phyloP scores from a whole-genome alignment of 2,329 filamentous ascomycete species.

The Nigrograna mackinnonii region DNA sequence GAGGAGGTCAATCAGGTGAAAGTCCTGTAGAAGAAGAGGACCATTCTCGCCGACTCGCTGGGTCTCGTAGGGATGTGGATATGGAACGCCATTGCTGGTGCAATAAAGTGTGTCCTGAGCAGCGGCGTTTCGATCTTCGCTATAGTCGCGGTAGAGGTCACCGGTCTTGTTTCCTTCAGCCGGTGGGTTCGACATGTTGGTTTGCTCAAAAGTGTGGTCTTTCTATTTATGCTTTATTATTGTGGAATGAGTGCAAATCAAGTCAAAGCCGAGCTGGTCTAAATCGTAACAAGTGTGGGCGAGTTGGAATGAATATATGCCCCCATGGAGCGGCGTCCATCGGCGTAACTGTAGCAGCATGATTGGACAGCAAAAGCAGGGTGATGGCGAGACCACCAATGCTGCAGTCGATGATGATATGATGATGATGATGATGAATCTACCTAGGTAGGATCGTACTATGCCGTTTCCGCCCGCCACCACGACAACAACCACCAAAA shows the following conservation, averaged over 20 bases:
- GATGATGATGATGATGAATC: too few relatives aligned
- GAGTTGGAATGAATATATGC: too few relatives aligned
- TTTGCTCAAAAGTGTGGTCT: too few relatives aligned
- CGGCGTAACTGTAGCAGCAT: conserved; percentile 2
- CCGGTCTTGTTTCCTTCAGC: conserved; percentile 33
- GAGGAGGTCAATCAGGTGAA: conserved; percentile 53
- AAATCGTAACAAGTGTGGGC: too few relatives aligned
- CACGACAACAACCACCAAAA: too few relatives aligned
- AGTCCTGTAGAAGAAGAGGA: conserved; percentile 59
- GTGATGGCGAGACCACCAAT: too few relatives aligned
- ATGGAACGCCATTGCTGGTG: conserved; percentile 60
- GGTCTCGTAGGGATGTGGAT: conserved; percentile 61
- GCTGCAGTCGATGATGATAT: too few relatives aligned
- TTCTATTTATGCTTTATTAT: conserved; percentile 2
- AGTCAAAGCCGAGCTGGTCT: too few relatives aligned
- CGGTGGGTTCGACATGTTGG: conserved; percentile 18
- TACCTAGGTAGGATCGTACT: too few relatives aligned
- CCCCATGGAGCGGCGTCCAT: conserved; percentile 4
- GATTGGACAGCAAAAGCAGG: too few relatives aligned
- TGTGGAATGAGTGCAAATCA: too few relatives aligned
- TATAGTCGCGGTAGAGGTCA: conserved; percentile 46
- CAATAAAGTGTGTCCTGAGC: conserved; percentile 56
- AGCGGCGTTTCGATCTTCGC: conserved; percentile 48
- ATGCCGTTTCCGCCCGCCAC: too few relatives aligned
- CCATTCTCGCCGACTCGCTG: conserved; percentile 62